Evolutionary conservation across 1,139 yeast genomes (phyloP), one percentile per base, ranked within the genome.

Genomic region (Kodamaea suecica): DNA sequence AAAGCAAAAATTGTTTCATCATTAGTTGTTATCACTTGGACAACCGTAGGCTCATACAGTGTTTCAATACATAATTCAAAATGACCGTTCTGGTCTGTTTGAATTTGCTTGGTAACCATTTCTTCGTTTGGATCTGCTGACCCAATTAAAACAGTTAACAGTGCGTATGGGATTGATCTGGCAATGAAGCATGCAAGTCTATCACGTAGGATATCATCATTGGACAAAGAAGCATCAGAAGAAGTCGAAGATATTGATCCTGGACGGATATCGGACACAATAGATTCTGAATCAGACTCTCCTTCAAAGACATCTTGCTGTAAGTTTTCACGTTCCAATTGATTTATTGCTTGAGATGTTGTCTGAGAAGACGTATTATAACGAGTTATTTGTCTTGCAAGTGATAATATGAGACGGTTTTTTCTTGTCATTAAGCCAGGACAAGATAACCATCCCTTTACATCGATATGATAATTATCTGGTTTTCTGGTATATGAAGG

Each of bases 361-460:
- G 13, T 11, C 19, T 39, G 41, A 17, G 58, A 34, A 4, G 44
- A 33, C 2, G 50, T 50, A 31, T 54, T 57, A 40, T 57, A 59
- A 42, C 79, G 78, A 3, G 85, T 76, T 37, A 86, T 65, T 52
- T 84, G 87, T 45, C 78, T 78, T 2, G 90, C 85, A 24, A 88
- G 63, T 1, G 88, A 73, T 26, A 84, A 53, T 23, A 87, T 66
- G 35, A 88, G 57, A 43, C 81, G 63, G 53, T 87, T 84, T 50
- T 84, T 84, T 33, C 95, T 65, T 20, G 78, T 74, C 68, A 80
- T 73, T 7, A 71, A 66, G 1, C 92, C 94, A 1, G 88, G 88
- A 29, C 85, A 68, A 39, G 71, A 77, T 7, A 86, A 69, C 74
- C 84, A 76, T 3, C 96, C 95, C 31, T 84, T 73, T 2, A 87